These are phyloP conservation scores for Clonostachys rosea DNA, from an alignment of 2,329 filamentous ascomycete genomes.

Conservation along the genomic window DNA sequence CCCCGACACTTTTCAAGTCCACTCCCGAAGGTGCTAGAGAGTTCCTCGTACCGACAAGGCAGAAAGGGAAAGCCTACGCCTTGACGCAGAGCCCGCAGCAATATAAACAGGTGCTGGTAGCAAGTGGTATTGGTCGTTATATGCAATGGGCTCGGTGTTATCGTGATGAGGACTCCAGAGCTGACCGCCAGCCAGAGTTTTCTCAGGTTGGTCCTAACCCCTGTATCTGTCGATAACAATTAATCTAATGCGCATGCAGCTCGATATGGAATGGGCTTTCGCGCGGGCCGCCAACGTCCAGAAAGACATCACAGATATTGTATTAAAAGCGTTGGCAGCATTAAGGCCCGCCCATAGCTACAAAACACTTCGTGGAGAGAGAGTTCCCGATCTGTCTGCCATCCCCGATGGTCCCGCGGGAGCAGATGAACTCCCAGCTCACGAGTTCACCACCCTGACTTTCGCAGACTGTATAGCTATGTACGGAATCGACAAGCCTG, in stretches of 20 bases:
- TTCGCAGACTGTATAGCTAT: slow-evolving; percentile 57
- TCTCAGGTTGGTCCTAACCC: slow-evolving; percentile 60
- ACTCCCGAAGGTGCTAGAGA: slow-evolving; percentile 94
- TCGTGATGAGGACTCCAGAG: slow-evolving; percentile 87
- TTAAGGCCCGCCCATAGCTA: slow-evolving; percentile 48
- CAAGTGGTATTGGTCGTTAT: slow-evolving; percentile 76
- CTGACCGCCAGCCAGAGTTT: slow-evolving; percentile 94
- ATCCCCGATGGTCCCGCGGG: slow-evolving; percentile 7
- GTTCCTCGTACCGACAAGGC: slow-evolving; percentile 86
- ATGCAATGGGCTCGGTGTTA: slow-evolving; percentile 95
- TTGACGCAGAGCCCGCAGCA: slow-evolving; percentile 95
- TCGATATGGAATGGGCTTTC: slow-evolving; percentile 94
- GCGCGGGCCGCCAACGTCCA: slow-evolving; percentile 43
- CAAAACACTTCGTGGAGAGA: slow-evolving; percentile 43
- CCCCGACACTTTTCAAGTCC: slow-evolving; percentile 92
- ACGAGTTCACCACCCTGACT: slow-evolving; percentile 24
- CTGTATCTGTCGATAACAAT: background rate
- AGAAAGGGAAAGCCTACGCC: slow-evolving; percentile 75
- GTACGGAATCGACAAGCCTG: slow-evolving; percentile 91
- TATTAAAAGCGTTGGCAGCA: slow-evolving; percentile 17
- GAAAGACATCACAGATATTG: slow-evolving; percentile 26
- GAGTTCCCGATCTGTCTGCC: slow-evolving; percentile 20
- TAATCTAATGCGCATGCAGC: slow-evolving; percentile 33
- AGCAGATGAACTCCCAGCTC: slow-evolving; percentile 5
- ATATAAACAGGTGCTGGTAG: slow-evolving; percentile 98